These are phyloP conservation scores for Linaria vulgaris DNA, from an alignment of 257 asterid genomes.

Conservation along the genomic window DNA sequence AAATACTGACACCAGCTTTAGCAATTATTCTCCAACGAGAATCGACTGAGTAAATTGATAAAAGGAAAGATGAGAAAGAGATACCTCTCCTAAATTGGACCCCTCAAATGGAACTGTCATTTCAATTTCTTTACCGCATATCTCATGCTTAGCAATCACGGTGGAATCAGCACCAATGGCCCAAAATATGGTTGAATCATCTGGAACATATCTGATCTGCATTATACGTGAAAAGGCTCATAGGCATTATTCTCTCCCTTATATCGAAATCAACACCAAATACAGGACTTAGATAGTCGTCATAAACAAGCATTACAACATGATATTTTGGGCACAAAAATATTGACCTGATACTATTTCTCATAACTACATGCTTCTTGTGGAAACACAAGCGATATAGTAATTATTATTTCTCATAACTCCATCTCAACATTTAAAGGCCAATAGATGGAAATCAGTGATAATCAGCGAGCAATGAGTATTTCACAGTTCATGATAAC, in stretches of 20 bases:
- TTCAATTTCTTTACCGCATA: conserved; percentile 77
- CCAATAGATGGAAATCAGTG: too few relatives aligned
- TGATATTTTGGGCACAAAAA: background rate
- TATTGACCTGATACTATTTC: conserved; percentile 3
- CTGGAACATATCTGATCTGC: conserved; percentile 80
- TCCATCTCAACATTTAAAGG: too few relatives aligned
- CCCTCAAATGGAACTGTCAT: conserved; percentile 96
- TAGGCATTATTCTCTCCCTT: background rate
- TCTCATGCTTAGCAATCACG: conserved; percentile 69
- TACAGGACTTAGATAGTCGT: background rate
- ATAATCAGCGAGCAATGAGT: too few relatives aligned
- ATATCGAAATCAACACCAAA: background rate
- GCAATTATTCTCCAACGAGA: too few relatives aligned
- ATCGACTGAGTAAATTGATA: too few relatives aligned
- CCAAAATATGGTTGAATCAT: conserved; percentile 96
- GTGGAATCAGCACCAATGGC: conserved; percentile 62
- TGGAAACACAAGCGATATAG: too few relatives aligned
- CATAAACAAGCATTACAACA: background rate
- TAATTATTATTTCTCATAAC: too few relatives aligned
- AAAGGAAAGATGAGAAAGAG: too few relatives aligned
- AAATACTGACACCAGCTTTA: too few relatives aligned
- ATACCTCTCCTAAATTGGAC: conserved; percentile 78
- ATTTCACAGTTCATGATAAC: too few relatives aligned
- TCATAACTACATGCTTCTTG: background rate
- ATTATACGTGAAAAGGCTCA: conserved; percentile 22